phyloP scores from a whole-genome alignment of 495 filamentous ascomycete genomes.

The Arthonia radiata region DNA sequence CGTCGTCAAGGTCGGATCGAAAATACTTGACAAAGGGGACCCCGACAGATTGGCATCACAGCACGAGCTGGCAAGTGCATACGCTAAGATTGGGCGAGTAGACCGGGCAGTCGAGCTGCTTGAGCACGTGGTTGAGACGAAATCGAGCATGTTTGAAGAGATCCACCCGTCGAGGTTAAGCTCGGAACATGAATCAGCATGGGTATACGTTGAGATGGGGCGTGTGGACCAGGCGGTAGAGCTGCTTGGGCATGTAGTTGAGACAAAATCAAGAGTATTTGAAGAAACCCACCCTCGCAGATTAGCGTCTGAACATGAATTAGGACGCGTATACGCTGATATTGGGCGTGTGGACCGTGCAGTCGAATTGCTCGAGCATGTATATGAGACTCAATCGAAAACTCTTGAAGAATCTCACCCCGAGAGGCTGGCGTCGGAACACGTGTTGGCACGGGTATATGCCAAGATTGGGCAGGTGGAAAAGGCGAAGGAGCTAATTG shows the following conservation, averaged over 20 bases:
- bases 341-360: too few relatives aligned
- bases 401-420: too few relatives aligned
- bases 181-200: conserved; percentile 9
- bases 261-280: conserved; percentile 4
- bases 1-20: conserved; percentile 11
- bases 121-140: conserved; percentile 5
- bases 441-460: conserved; percentile 48
- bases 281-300: conserved; percentile 8
- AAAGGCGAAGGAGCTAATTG: conserved; percentile 37
- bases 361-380: too few relatives aligned
- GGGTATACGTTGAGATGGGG: conserved; percentile 7
- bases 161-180: conserved; percentile 5
- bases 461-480: conserved; percentile 62
- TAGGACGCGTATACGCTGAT: conserved; percentile 6
- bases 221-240: too few relatives aligned
- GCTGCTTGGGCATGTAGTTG: too few relatives aligned
- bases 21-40: conserved; percentile 11
- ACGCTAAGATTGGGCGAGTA: conserved; percentile 2
- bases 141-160: conserved; percentile 1
- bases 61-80: conserved; percentile 4
- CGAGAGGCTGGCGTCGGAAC: conserved; percentile 5
- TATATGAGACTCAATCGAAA: too few relatives aligned
- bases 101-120: conserved; percentile 4
- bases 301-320: conserved; percentile 12
- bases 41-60: conserved; percentile 5